Base-by-base conservation (phyloP, 306 rosid species). In the Inga leiocalycina region DNA sequence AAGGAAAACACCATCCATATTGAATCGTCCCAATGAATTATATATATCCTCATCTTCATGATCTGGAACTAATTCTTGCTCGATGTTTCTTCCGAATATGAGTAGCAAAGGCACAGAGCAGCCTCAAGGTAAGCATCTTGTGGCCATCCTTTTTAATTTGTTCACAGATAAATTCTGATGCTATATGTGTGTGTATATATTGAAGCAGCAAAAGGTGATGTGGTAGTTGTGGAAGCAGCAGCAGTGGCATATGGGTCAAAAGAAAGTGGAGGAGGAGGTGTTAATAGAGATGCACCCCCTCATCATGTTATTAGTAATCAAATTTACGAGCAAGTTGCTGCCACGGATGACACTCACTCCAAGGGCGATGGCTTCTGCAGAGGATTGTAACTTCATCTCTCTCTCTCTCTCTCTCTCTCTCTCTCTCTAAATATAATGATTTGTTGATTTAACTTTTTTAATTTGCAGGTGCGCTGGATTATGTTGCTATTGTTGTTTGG, bases 401-500 rank as follows among this genome's bases (percentile, higher is more conserved):
- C 45, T 24, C 11, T 61, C 67, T 11, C 67, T 24, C 35, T 22
- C 66, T 4, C 66, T 35, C 75, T 34, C 43, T 45, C 11, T 27
- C 68, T 62, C 68, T 30, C 67, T 19, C 30, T 8, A 11, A 13
- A 49, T 49, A 49, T 49, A 48, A 6, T 2, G 9, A 10, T 24
- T 11, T 24, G 19, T 27, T 64, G 2, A 64, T 64, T 64, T 64
- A 10, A 11, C 30, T 62, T 62, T 12, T 39, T 6, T 6, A 1
- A 62, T 70, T 41, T 75, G 75, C 82, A 86, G 91, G 76, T 81
- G 84, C 56, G 89, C 89, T 75, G 91, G 88, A 81, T 37, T 57
- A 85, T 86, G 91, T 75, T 86, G 89, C 76, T 84, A 78, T 80
- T 86, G 91, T 75, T 88, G 91, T 80, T 77, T 88, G 83, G 88